These are phyloP conservation scores for Paraphoma sp. DNA, from an alignment of 2,329 filamentous ascomycete genomes.

Conservation along the genomic window DNA sequence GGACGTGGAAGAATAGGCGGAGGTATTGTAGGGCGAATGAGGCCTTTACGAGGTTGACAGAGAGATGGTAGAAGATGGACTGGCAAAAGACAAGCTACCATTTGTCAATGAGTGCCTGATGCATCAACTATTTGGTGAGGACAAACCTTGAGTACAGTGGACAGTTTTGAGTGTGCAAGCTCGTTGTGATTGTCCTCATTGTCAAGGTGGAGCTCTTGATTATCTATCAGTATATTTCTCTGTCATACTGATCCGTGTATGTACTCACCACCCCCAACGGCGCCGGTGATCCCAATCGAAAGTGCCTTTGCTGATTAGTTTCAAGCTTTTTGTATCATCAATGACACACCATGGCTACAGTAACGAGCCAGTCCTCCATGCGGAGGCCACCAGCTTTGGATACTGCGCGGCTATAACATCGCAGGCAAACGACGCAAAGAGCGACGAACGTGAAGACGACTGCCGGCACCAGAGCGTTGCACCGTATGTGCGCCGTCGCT, in stretches of 20 bases:
- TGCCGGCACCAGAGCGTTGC: slow-evolving; percentile 31
- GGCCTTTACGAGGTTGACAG: slow-evolving; percentile 40
- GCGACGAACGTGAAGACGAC: slow-evolving; percentile 34
- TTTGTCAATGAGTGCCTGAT: no score
- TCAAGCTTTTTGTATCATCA: neutral
- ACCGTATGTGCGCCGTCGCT: slow-evolving; percentile 29
- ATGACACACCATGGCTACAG: slow-evolving; percentile 30
- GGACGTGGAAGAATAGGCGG: slow-evolving; percentile 27
- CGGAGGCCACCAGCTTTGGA: slow-evolving; percentile 16
- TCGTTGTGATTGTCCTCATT: neutral
- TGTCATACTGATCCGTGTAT: no score
- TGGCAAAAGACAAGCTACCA: slow-evolving; percentile 38
- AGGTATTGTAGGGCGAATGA: slow-evolving; percentile 43
- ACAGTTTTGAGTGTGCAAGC: slow-evolving; percentile 1
- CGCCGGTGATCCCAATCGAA: slow-evolving; percentile 34
- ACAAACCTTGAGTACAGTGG: slow-evolving; percentile 28
- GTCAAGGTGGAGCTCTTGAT: slow-evolving; percentile 19
- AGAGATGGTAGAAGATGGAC: slow-evolving; percentile 39
- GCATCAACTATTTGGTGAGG: no score
- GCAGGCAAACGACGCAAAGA: slow-evolving; percentile 24
- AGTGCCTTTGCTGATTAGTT: slow-evolving; percentile 23
- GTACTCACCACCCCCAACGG: slow-evolving; percentile 28
- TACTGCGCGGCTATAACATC: slow-evolving; percentile 36
- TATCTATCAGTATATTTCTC: no score
- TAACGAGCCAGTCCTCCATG: slow-evolving; percentile 38